Evolutionary conservation across 306 rosid genomes (phyloP).

Genomic region (Pterocarpus macrocarpus): DNA sequence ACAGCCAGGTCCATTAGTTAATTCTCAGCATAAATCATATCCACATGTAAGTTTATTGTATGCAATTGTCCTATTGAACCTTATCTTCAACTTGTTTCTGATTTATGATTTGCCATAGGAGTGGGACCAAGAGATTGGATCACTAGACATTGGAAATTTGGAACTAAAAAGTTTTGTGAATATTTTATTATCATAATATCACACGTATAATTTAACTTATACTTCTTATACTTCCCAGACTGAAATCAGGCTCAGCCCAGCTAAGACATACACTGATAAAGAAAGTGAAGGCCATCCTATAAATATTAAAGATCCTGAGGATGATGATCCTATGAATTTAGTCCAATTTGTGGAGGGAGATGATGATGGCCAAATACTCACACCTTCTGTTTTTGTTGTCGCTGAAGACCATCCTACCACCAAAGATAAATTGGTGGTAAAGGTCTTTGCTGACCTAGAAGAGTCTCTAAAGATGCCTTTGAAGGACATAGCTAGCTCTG

Average conservation of each 20-base stretch:
- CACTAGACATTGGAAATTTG: background rate
- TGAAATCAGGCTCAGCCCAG: slow-evolving; percentile 5
- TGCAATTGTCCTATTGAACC: background rate
- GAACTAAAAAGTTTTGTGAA: background rate
- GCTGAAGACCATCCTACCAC: background rate
- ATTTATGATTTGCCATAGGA: background rate
- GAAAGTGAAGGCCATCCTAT: background rate
- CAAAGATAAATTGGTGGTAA: slow-evolving; percentile 10
- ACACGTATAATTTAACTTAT: background rate
- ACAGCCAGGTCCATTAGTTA: background rate
- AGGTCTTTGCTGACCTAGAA: slow-evolving; percentile 39
- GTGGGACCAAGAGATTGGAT: background rate
- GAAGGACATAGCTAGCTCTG: slow-evolving; percentile 45
- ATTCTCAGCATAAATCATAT: background rate
- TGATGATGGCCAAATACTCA: background rate
- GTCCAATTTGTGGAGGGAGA: background rate
- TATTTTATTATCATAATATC: background rate
- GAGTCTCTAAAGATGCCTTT: slow-evolving; percentile 34
- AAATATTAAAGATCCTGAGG: background rate
- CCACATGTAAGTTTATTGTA: slow-evolving; percentile 39
- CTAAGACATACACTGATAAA: background rate
- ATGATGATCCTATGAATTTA: slow-evolving; percentile 23
- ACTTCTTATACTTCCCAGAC: slow-evolving; percentile 5
- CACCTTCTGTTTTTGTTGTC: background rate
- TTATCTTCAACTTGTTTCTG: background rate